phyloP scores from a whole-genome alignment of 129 eudicot species.

The Flaveria linearis region DNA sequence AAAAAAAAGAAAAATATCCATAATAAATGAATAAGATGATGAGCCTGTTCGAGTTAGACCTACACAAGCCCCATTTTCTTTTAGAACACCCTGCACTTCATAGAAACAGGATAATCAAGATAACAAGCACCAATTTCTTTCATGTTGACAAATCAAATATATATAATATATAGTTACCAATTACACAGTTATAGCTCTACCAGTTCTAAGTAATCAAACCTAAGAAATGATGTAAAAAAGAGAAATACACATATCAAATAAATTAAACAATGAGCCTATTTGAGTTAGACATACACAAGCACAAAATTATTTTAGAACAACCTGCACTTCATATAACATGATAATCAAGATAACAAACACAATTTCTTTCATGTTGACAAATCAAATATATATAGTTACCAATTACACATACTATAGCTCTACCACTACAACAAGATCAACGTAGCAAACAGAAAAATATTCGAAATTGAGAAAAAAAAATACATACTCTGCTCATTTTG shows the following conservation, averaged over 20 bases:
- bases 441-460: slow-evolving; percentile 19
- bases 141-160: slow-evolving; percentile 27
- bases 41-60: background rate
- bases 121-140: slow-evolving; percentile 27
- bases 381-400: slow-evolving; percentile 28
- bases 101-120: slow-evolving; percentile 18
- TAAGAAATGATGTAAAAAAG: too few relatives aligned
- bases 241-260: too few relatives aligned
- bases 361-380: slow-evolving; percentile 31
- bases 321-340: background rate
- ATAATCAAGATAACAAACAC: slow-evolving; percentile 27
- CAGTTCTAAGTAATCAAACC: background rate
- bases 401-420: slow-evolving; percentile 37
- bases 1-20: too few relatives aligned
- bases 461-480: slow-evolving; percentile 16
- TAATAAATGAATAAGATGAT: background rate
- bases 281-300: slow-evolving; percentile 7
- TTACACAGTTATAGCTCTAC: slow-evolving; percentile 36
- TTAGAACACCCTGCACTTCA: background rate
- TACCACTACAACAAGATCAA: slow-evolving; percentile 34
- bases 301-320: background rate
- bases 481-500: slow-evolving; percentile 62
- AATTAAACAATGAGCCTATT: background rate
- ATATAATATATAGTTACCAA: slow-evolving; percentile 20
- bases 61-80: background rate